Percentiles rank a stretch among this genome's conserved stretches.
phyloP scores from a whole-genome alignment of 2,329 filamentous ascomycete species.

The Bipolaris gigantea region DNA sequence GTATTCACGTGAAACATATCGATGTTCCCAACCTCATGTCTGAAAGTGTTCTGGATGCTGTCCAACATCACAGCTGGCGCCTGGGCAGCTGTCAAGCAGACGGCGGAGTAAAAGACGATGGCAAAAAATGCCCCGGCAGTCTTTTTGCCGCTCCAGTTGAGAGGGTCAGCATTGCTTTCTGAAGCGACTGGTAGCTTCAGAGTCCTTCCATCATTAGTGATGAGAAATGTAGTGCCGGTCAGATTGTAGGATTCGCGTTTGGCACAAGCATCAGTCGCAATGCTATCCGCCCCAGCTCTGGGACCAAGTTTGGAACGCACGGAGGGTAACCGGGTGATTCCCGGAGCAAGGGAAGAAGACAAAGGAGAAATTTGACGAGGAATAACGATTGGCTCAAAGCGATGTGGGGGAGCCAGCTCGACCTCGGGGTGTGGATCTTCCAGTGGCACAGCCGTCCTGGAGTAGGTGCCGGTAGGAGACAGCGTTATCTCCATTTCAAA shows the following conservation, averaged over 20 bases:
- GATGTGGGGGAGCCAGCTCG: constrained; percentile 20
- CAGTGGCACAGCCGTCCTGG: constrained; percentile 3
- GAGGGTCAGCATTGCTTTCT: constrained; percentile 26
- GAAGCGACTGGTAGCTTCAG: constrained; percentile 32
- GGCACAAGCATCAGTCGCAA: neutral
- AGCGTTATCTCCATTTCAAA: constrained; percentile 3
- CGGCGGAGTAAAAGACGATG: constrained; percentile 16
- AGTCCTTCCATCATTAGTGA: constrained; percentile 26
- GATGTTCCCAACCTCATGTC: constrained; percentile 13
- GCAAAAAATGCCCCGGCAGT: constrained; percentile 23
- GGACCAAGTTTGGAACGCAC: neutral
- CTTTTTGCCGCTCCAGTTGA: constrained; percentile 31
- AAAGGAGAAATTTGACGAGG: constrained; percentile 14
- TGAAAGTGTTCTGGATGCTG: constrained; percentile 18
- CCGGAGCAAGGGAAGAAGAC: neutral
- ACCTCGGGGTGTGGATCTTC: constrained; percentile 16
- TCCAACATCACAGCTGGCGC: constrained; percentile 20
- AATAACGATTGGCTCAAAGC: constrained; percentile 14
- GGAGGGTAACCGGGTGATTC: neutral
- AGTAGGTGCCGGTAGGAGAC: neutral
- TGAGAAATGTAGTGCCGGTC: constrained; percentile 30
- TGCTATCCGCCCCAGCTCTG: neutral
- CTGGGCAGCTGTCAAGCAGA: constrained; percentile 25
- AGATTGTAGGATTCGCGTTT: constrained; percentile 34
- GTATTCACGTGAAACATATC: neutral